Conservation (phyloP, 768 basidiomycete genomes). For the Rubroboletus satanas region DNA sequence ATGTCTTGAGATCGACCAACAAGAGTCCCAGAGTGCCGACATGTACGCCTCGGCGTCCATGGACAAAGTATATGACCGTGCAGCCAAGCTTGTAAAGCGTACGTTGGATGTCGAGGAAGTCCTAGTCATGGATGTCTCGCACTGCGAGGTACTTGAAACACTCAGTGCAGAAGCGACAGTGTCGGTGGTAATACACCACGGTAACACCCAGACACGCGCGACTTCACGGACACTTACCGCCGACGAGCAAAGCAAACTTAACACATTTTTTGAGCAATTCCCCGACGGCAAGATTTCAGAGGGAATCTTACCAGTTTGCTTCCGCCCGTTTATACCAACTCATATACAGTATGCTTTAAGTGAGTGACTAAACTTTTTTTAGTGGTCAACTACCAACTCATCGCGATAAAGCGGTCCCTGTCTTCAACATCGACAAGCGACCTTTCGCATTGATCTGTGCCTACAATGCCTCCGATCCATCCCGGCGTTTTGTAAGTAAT, state of each 20-base stretch:
- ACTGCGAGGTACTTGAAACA: conserved; percentile 82
- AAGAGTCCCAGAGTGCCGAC: conserved; percentile 28
- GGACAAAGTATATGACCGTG: conserved; percentile 89
- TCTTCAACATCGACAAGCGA: conserved; percentile 89
- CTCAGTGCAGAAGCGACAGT: conserved; percentile 56
- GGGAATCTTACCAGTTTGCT: conserved; percentile 77
- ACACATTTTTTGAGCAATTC: conserved; percentile 70
- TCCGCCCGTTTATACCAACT: conserved; percentile 75
- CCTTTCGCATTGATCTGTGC: conserved; percentile 90
- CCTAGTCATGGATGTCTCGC: conserved; percentile 87
- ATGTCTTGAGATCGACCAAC: conserved; percentile 82
- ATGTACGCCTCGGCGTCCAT: conserved; percentile 45
- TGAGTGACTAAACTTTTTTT: conserved; percentile 36
- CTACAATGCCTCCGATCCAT: conserved; percentile 80
- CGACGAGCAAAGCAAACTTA: conserved; percentile 72
- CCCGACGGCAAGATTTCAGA: conserved; percentile 89
- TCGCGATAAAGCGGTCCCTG: conserved; percentile 67
- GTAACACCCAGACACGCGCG: conserved; percentile 51
- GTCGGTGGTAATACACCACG: conserved; percentile 67
- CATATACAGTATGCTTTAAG: conserved; percentile 86
- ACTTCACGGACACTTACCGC: conserved; percentile 54
- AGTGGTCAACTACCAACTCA: conserved; percentile 4
- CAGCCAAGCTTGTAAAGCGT: conserved; percentile 81
- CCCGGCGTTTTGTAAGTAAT: conserved; percentile 69
- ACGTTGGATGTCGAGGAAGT: conserved; percentile 93